phyloP scores from a whole-genome alignment of 2,329 filamentous ascomycete species.

The Whalleya microplaca region DNA sequence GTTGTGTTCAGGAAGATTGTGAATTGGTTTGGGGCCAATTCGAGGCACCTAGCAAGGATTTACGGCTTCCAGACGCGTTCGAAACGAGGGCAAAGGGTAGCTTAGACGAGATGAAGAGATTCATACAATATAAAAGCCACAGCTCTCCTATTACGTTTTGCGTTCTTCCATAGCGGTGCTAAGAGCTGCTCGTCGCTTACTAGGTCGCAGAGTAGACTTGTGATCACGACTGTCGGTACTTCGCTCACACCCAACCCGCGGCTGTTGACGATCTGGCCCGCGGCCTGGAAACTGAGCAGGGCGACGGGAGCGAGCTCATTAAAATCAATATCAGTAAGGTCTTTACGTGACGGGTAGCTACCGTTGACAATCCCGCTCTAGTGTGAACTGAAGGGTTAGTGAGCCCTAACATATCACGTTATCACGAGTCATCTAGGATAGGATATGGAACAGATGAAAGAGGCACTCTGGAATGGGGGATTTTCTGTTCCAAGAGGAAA shows the following conservation, averaged over 20 bases:
- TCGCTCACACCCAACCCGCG: slow-evolving; percentile 56
- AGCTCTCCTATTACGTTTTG: slow-evolving; percentile 54
- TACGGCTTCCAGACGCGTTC: no score
- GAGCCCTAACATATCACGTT: background rate
- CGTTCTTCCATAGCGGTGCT: slow-evolving; percentile 47
- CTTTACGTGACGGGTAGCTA: slow-evolving; percentile 31
- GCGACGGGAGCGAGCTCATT: slow-evolving; percentile 40
- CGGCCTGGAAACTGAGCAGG: slow-evolving; percentile 58
- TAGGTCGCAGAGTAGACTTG: slow-evolving; percentile 57
- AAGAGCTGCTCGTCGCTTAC: slow-evolving; percentile 55
- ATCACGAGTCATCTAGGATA: no score
- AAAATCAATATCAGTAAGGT: slow-evolving; percentile 32
- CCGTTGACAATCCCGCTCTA: slow-evolving; percentile 35
- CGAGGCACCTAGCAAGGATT: no score
- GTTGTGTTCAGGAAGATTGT: no score
- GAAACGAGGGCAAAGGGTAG: no score
- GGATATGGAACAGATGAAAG: no score
- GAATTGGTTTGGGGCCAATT: no score
- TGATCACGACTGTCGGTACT: slow-evolving; percentile 60
- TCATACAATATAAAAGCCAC: slow-evolving; percentile 44
- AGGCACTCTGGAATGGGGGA: no score
- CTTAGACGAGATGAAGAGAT: background rate
- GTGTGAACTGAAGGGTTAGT: background rate
- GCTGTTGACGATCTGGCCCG: slow-evolving; percentile 58
- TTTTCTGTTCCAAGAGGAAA: no score